Evolutionary conservation across 306 rosid species (phyloP).

Genomic region (Calophaca sinica): DNA sequence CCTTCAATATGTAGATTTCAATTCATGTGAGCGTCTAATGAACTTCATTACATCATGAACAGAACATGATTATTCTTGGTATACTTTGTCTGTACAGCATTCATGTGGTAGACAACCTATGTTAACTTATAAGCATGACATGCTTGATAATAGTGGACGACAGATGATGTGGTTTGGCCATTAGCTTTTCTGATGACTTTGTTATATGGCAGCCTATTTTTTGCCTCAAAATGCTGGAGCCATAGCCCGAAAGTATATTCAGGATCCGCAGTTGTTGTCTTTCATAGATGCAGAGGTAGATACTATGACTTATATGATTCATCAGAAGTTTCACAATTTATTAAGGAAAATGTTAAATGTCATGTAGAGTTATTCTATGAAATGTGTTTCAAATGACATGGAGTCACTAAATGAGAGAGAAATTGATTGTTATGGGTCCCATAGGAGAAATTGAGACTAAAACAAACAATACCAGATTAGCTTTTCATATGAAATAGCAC

Average conservation of each 20-base stretch:
- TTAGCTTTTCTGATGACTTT: conserved; percentile 40
- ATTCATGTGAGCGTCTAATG: not conserved
- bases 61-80: conserved; percentile 22
- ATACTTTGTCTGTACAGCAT: conserved; percentile 14
- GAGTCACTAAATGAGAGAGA: not conserved
- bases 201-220: conserved; percentile 75
- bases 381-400: not conserved
- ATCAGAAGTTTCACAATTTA: conserved; percentile 23
- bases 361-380: not conserved
- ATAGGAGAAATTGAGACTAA: conserved; percentile 1
- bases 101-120: conserved; percentile 13
- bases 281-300: conserved; percentile 97
- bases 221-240: conserved; percentile 97
- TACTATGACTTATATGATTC: conserved; percentile 44
- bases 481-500: conserved; percentile 15
- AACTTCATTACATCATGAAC: conserved; percentile 25
- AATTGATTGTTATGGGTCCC: not conserved
- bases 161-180: conserved; percentile 2
- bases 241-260: conserved; percentile 84
- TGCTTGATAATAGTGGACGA: conserved; percentile 13
- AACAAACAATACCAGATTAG: conserved; percentile 28
- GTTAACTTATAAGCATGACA: conserved; percentile 28
- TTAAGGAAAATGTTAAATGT: conserved; percentile 16
- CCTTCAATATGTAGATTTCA: conserved; percentile 23
- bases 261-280: conserved; percentile 83